phyloP scores from a whole-genome alignment of 495 filamentous ascomycete genomes.

The Penicillium bovifimosum region DNA sequence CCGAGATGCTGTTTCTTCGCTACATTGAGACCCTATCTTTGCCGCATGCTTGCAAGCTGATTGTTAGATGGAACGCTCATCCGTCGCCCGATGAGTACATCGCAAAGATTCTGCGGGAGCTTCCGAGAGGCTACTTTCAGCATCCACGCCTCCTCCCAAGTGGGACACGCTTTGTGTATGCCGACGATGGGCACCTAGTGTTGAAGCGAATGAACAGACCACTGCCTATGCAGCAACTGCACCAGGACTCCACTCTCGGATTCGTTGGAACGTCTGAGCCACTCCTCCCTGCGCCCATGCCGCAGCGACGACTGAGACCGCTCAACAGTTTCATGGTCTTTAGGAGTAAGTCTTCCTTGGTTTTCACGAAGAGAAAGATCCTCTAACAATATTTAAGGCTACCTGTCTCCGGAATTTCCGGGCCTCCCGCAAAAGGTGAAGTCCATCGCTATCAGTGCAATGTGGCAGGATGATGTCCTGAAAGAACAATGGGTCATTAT shows the following conservation, averaged over 20 bases:
- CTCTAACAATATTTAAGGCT: slow-evolving; percentile 30
- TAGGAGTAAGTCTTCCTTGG: slow-evolving; percentile 33
- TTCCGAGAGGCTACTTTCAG: not conserved
- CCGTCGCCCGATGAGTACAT: not conserved
- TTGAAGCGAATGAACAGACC: not conserved
- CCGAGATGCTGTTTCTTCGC: not conserved
- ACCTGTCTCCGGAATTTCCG: slow-evolving; percentile 34
- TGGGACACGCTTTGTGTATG: not conserved
- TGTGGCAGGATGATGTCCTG: slow-evolving; percentile 43
- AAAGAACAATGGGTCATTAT: slow-evolving; percentile 46
- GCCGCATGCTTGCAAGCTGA: not conserved
- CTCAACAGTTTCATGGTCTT: slow-evolving; percentile 48
- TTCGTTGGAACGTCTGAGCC: not conserved
- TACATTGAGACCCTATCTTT: not conserved
- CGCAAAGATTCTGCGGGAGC: not conserved
- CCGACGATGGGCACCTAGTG: not conserved
- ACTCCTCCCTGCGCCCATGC: not conserved
- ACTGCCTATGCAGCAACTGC: not conserved
- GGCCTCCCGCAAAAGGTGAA: slow-evolving; percentile 37
- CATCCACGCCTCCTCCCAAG: not conserved
- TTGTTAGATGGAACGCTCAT: not conserved
- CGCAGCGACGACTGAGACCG: slow-evolving; percentile 10
- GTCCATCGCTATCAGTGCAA: slow-evolving; percentile 33
- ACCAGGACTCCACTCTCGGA: not conserved
- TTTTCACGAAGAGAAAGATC: too few species aligned